Evolutionary conservation across 1,284 basidiomycete species (phyloP), one percentile per base, ranked within the genome.

Genomic region (Fomitopsis schrenkii): DNA sequence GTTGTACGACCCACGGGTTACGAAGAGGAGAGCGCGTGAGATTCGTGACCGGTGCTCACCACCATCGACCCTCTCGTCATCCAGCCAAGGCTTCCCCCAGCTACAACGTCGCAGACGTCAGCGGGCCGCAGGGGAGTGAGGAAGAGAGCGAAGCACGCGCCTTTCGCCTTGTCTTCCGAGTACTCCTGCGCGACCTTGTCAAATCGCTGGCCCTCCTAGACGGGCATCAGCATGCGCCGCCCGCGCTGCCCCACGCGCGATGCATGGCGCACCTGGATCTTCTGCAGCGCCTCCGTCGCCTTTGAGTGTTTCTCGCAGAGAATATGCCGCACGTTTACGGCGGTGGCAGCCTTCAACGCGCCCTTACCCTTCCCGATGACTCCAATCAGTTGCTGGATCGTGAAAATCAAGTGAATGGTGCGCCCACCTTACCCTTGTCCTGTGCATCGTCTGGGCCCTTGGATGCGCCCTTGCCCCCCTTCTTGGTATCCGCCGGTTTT

Each of bases 121-220:
- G n/a, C 35, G n/a, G 5, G n/a, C 9, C 1, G 19, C 22, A 53
- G 30, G 5, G 10, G 17, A 2, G 7, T 19, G 14, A 17, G 30
- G 41, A 28, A 14, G 10, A 26, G 26, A 22, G 62, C 38, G 15
- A 22, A 22, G 7, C 22, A 68, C 74, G 44, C 62, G 88, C 91
- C 83, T 81, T 93, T 93, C 4, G 93, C 93, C 72, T 94, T 94
- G 76, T 94, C 92, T 73, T 94, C 92, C 1, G 90, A 92, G 67
- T 90, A 93, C 66, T 93, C 91, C 66, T 92, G 87, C 2, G 93
- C 92, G 35, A 94, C 90, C 74, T 91, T 93, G 75, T 94, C 88
- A 70, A 93, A 94, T 9, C 86, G 75, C 66, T 88, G 82, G 5
- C 91, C 91, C 61, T 83, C 85, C 86, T 91, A 69, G n/a, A 19